Base-by-base conservation (phyloP, 2,329 filamentous ascomycete species). In the Aaosphaeria arxii region DNA sequence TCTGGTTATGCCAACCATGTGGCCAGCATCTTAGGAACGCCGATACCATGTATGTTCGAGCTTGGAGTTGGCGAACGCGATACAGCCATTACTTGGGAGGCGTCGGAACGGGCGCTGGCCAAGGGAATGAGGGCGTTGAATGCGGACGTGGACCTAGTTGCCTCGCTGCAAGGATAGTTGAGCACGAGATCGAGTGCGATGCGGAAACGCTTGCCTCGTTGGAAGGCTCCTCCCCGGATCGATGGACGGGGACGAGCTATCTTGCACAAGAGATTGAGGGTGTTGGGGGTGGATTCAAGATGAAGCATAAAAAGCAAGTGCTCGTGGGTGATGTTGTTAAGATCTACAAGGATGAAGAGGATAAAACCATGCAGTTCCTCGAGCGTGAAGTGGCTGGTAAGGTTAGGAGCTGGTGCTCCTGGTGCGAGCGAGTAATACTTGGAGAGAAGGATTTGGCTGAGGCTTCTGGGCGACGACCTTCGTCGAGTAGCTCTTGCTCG, bases 1-100 rank as follows among this genome's bases (percentile, higher is more conserved):
- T 95, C 42, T 96, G 89, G 88, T 82, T 96, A 29, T 97, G 91
- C 70, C 83, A 88, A 54, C 84, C 87, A 1, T 96, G 92, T 58
- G 90, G 91, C 1, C 82, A 86, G 52, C 81, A 82, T 46, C 83
- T 95, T 45, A 77, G 82, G 28, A 75, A 74, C 32, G 72, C 73
- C 9, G 83, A 86, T 54, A 80, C 76, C 5, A 81, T 76, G 11
- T 85, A 86, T 61, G 68, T 77, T 40, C 76, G 80, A 4, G 89
- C 91, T 46, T 96, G 91, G 91, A 87, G 84, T 52, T 96, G 91
- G 91, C 85, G 91, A 44, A 89, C 83, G 38, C 84, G 89, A 28
- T 96, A 96, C 67, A 86, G 86, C 35, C 78, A 78, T 11, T 87
- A 89, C 55, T 84, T 89, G 0, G 87, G 91, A 17, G 89, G 89